phyloP scores from a whole-genome alignment of 1,284 basidiomycete genomes.

The Boletus smithii region DNA sequence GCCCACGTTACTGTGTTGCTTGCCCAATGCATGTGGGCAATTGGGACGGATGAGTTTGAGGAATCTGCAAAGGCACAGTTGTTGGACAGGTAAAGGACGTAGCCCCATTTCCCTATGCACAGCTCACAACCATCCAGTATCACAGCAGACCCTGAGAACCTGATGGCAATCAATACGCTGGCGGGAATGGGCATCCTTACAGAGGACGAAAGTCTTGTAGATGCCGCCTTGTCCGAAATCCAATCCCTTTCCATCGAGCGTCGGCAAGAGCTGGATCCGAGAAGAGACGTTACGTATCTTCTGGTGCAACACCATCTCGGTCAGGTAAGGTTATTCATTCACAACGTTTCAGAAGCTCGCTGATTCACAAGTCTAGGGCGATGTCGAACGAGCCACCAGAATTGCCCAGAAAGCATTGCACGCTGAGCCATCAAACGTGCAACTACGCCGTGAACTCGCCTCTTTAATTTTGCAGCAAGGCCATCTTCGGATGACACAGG shows the following conservation, averaged over 20 bases:
- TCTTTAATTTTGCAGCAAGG: slow-evolving; percentile 50
- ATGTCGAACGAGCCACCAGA: slow-evolving; percentile 47
- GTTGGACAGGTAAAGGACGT: slow-evolving; percentile 69
- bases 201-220: slow-evolving; percentile 75
- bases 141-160: slow-evolving; percentile 63
- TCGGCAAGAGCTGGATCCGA: slow-evolving; percentile 61
- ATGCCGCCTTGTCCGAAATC: slow-evolving; percentile 85
- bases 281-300: slow-evolving; percentile 63
- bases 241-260: slow-evolving; percentile 61
- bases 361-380: slow-evolving; percentile 38
- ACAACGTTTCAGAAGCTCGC: background rate
- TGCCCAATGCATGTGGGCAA: slow-evolving; percentile 79
- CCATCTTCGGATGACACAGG: slow-evolving; percentile 40
- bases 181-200: slow-evolving; percentile 85
- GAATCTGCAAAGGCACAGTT: slow-evolving; percentile 80
- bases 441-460: slow-evolving; percentile 52
- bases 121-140: slow-evolving; percentile 46
- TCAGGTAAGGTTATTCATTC: slow-evolving; percentile 44
- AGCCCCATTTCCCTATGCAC: background rate
- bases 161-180: slow-evolving; percentile 78
- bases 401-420: slow-evolving; percentile 56
- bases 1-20: slow-evolving; percentile 76
- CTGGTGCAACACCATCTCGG: slow-evolving; percentile 64
- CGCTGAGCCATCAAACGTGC: slow-evolving; percentile 50
- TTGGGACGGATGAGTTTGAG: slow-evolving; percentile 68